Conservation (phyloP, 805 yeast genomes). For the Zygosaccharomyces bailii region DNA sequence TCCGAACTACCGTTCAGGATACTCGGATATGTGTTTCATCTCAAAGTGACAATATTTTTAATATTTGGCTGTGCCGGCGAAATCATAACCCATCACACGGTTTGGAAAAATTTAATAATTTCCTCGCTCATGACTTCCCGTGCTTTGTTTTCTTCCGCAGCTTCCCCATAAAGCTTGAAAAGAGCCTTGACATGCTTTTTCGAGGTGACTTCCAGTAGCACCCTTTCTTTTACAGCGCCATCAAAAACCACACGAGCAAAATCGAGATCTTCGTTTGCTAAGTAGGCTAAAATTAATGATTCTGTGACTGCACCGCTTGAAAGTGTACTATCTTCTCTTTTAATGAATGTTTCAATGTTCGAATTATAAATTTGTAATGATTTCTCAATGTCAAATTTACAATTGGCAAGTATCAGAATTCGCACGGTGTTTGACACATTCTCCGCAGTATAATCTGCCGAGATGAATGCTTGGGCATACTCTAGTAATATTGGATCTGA, state of each 20-base stretch:
- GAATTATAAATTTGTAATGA: constrained; percentile 46
- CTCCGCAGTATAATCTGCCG: constrained; percentile 24
- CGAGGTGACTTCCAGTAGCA: constrained; percentile 42
- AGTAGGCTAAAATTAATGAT: constrained; percentile 42
- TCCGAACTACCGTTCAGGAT: too few relatives aligned
- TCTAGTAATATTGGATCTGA: constrained; percentile 32
- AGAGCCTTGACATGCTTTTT: constrained; percentile 40
- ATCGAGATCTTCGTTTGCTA: constrained; percentile 48
- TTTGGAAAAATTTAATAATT: constrained; percentile 6
- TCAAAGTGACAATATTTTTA: too few relatives aligned
- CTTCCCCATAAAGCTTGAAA: constrained; percentile 51
- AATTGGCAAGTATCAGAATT: constrained; percentile 41
- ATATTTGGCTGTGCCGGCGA: too few relatives aligned
- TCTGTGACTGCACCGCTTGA: constrained; percentile 46
- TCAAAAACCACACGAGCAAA: constrained; percentile 52
- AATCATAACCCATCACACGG: constrained; percentile 4
- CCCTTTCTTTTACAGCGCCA: constrained; percentile 41
- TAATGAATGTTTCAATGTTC: constrained; percentile 40
- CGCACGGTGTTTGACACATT: constrained; percentile 39
- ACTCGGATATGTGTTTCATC: too few relatives aligned
- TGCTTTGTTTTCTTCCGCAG: constrained; percentile 31
- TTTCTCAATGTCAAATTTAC: constrained; percentile 39
- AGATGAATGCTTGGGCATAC: constrained; percentile 40
- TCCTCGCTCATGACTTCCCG: constrained; percentile 9
- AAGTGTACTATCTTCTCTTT: constrained; percentile 36